phyloP scores from a whole-genome alignment of 805 yeast genomes.

The Starmerella stigmatis region DNA sequence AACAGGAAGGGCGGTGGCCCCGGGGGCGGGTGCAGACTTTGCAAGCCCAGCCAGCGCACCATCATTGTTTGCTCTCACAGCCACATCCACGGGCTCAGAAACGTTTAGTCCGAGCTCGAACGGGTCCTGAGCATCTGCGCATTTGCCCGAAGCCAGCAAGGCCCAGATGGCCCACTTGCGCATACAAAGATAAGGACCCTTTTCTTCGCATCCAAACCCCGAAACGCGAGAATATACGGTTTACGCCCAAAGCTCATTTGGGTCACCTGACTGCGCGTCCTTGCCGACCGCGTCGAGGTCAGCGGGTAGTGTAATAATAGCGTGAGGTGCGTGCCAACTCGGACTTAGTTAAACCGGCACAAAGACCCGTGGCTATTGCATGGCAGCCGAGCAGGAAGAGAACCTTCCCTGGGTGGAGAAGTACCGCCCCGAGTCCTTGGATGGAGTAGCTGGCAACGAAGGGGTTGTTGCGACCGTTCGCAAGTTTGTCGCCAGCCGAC shows the following conservation, averaged over 20 bases:
- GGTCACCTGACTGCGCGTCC: no score
- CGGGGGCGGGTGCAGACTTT: slow-evolving; percentile 1
- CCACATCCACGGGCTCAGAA: background rate
- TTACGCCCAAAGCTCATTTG: no score
- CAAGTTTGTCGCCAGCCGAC: slow-evolving; percentile 70
- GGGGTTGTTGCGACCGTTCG: slow-evolving; percentile 78
- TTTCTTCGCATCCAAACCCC: no score
- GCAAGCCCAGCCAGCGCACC: background rate
- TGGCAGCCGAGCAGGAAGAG: slow-evolving; percentile 6
- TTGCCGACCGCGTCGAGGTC: no score
- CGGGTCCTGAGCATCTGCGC: background rate
- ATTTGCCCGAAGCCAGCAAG: background rate
- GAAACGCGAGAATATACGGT: no score
- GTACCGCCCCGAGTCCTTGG: slow-evolving; percentile 74
- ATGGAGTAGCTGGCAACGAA: slow-evolving; percentile 85
- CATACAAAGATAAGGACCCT: background rate
- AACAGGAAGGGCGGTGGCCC: slow-evolving; percentile 15
- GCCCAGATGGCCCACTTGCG: slow-evolving; percentile 5
- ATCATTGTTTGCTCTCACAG: background rate
- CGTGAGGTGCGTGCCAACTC: no score
- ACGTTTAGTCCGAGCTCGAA: background rate
- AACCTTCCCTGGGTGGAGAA: slow-evolving; percentile 64
- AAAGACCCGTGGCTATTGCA: background rate
- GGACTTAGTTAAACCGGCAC: no score
- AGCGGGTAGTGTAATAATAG: no score